Percentiles rank a stretch among this genome's conserved stretches.
Evolutionary conservation across 805 yeast species (phyloP).

Genomic region (Candida ulmi): DNA sequence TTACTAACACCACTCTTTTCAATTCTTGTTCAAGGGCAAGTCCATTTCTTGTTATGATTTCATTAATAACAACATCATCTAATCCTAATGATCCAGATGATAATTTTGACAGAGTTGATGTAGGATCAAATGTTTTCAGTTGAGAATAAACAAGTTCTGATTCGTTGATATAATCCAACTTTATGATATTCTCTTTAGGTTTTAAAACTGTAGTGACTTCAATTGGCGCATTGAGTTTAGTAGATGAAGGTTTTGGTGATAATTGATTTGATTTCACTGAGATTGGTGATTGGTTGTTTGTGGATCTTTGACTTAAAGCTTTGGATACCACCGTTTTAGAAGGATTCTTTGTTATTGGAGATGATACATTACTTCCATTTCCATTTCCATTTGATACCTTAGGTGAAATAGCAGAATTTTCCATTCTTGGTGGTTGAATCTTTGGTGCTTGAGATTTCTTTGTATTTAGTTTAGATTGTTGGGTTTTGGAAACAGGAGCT

Average conservation of each 20-base stretch:
- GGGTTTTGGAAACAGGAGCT: background rate
- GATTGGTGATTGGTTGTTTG: no score
- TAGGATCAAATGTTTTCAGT: constrained; percentile 14
- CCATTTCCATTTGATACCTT: background rate
- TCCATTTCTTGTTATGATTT: constrained; percentile 23
- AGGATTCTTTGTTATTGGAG: no score
- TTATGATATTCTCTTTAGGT: constrained; percentile 18
- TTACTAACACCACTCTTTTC: constrained; percentile 24
- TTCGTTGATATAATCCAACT: constrained; percentile 18
- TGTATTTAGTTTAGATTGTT: background rate
- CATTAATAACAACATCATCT: constrained; percentile 27
- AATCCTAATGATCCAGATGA: constrained; percentile 7
- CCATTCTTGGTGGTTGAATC: constrained; percentile 10
- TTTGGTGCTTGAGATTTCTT: constrained; percentile 7
- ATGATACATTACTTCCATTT: no score
- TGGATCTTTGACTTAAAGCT: no score
- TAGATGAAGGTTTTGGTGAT: background rate
- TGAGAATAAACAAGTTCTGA: constrained; percentile 13
- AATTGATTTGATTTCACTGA: background rate
- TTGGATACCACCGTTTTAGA: no score
- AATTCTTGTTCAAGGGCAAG: constrained; percentile 14
- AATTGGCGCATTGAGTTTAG: constrained; percentile 1
- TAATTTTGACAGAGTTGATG: constrained; percentile 5
- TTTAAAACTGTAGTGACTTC: constrained; percentile 7
- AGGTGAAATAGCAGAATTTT: background rate